Evolutionary conservation across 306 rosid genomes (phyloP), one percentile per base, ranked within the genome.

Genomic region (Pyrus bretschneideri): DNA sequence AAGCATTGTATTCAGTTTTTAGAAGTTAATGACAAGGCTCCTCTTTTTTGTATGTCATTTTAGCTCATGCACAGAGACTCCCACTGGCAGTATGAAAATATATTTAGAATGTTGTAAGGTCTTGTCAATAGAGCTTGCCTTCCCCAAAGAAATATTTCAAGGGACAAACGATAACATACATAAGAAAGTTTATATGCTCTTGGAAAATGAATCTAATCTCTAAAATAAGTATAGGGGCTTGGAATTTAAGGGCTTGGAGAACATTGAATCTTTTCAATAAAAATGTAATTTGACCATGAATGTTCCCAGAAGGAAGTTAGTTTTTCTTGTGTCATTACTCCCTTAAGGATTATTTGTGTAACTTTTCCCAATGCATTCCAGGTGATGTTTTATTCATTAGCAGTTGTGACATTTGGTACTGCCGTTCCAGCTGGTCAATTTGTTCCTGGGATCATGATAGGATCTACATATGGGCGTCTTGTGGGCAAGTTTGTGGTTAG

Each of bases 341-440:
- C 27, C 25, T 69, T 72, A 72, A 67, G 49, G 30, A 74, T 70
- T 60, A 55, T 18, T 63, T 30, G 10, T 61, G 76, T 23, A 33
- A 72, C 30, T 63, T 69, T 80, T 73, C 81, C 68, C 67, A 42
- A 74, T 76, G 46, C 59, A 31, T 82, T 85, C 76, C 93, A 95
- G 98, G 93, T 92, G 71, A 95, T 92, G 98, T 95, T 92, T 84
- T 95, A 92, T 84, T 69, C 89, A 49, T 85, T 95, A 86, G 98
- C 98, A 33, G 97, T 95, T 42, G 83, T 95, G 76, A 95, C 98
- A 40, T 95, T 87, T 87, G 97, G 98, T 76, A 95, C 93, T 79
- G 96, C 97, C 42, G 97, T 92, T 67, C 98, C 98, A 69, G 96
- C 98, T 72, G 97, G 97, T 78, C 97, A 95, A 74, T 95, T 95